These are phyloP conservation scores for Dactylellina cionopaga DNA, from an alignment of 2,329 filamentous ascomycete genomes.

Conservation along the genomic window DNA sequence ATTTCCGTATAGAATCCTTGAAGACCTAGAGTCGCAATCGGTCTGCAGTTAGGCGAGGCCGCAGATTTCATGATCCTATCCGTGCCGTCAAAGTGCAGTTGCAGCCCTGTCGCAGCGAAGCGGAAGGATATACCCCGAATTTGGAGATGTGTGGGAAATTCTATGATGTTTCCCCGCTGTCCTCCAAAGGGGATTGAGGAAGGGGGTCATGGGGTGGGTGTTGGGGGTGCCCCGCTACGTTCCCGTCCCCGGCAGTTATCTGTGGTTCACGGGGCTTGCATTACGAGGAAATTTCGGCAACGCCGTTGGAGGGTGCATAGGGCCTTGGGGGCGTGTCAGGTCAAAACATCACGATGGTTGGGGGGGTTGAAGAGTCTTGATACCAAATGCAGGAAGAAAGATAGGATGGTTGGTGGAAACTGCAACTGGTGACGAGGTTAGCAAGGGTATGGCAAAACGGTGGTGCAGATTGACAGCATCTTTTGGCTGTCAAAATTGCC, in stretches of 20 bases:
- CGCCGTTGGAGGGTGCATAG: conserved; percentile 17
- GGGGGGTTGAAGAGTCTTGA: background rate
- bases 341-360: background rate
- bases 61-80: conserved; percentile 16
- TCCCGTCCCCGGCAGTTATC: conserved; percentile 18
- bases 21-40: conserved; percentile 32
- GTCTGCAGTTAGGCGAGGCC: conserved; percentile 39
- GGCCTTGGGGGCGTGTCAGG: conserved; percentile 11
- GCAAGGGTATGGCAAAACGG: background rate
- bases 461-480: background rate
- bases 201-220: background rate
- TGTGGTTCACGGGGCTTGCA: conserved; percentile 12
- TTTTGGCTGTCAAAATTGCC: conserved; percentile 23
- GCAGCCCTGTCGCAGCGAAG: conserved; percentile 5
- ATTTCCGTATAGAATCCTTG: background rate
- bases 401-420: too few species aligned
- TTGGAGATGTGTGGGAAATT: background rate
- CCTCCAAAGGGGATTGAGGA: background rate
- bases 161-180: background rate
- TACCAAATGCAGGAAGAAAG: background rate
- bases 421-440: conserved; percentile 25
- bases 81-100: background rate
- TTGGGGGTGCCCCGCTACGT: conserved; percentile 7
- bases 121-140: conserved; percentile 12
- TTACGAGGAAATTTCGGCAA: conserved; percentile 13